Conservation (phyloP, 2,329 filamentous ascomycete species). For the Aspergillus sp. region DNA sequence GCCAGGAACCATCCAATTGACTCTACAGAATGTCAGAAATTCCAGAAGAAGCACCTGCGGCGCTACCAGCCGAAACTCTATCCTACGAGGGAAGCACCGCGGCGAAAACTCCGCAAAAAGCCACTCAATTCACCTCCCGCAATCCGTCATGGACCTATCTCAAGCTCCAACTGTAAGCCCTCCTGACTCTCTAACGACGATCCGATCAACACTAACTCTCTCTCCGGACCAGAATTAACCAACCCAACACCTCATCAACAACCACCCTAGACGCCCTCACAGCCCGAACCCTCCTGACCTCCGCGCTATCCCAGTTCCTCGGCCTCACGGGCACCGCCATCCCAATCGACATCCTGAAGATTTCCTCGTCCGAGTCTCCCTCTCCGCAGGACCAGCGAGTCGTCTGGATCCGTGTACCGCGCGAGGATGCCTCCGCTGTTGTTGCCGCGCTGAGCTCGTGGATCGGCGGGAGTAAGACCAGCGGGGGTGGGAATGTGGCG, state of each 20-base stretch:
- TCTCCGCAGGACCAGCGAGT: conserved; percentile 5
- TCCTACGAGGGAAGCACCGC: conserved; percentile 5
- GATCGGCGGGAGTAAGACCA: conserved; percentile 24
- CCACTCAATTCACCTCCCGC: conserved; percentile 30
- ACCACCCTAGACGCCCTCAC: conserved; percentile 36
- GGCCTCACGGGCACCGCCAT: conserved; percentile 39
- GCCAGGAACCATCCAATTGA: too few relatives aligned
- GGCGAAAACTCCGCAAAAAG: conserved; percentile 6
- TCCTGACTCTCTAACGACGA: neutral
- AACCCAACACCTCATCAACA: conserved; percentile 14
- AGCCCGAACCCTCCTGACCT: conserved; percentile 36
- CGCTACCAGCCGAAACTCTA: too few relatives aligned
- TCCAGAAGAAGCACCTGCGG: too few relatives aligned
- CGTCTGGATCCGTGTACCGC: conserved; percentile 37
- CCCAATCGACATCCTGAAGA: conserved; percentile 38
- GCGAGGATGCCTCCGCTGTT: conserved; percentile 36
- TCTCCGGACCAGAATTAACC: conserved; percentile 15
- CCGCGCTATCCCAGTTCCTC: conserved; percentile 40
- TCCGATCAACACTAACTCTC: conserved; percentile 4
- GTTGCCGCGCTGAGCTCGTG: conserved; percentile 39
- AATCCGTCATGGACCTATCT: conserved; percentile 37
- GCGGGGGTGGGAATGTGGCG: conserved; percentile 19
- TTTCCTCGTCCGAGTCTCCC: conserved; percentile 9
- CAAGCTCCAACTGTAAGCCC: conserved; percentile 32
- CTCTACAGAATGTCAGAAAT: too few relatives aligned